Base-by-base conservation (phyloP, 2,329 filamentous ascomycete genomes). In the Leptographium lundbergii region DNA sequence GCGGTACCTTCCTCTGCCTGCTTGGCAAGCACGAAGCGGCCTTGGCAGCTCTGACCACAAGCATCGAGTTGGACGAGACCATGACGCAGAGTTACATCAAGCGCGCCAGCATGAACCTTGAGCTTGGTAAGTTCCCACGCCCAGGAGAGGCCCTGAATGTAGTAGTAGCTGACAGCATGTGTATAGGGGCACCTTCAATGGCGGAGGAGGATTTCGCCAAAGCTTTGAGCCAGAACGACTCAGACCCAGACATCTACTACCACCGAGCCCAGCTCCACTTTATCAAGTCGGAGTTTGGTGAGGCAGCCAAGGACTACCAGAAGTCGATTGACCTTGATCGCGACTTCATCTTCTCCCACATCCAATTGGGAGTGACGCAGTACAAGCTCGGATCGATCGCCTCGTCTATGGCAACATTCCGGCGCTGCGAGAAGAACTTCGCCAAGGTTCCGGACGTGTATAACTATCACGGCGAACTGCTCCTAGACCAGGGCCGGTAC, bases 381-480 rank as follows among this genome's bases (percentile, higher is more conserved):
- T 99, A 99, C 80, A 99, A 99, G 85, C 95, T 97, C 88, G 94
- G 94, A 66, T 96, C 90, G 34, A 88, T 99, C 60, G 94, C 94
- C 9, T 96, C 91, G 10, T 96, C 91, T 54, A 97, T 97, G 91
- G 92, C 94, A 42, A 99, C 94, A 6, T 97, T 99, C 85, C 85
- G 92, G 67, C 83, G 91, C 63, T 96, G 91, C 74, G 91, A 96
- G 73, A 99, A 97, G 86, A 96, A 96, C 76, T 99, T 99, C 70
- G 88, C 91, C 69, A 89, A 92, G 70, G 89, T 95, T 13, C 91
- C 92, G 6, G 94, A 99, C 70, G 94, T 97, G 48, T 99, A 97
- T 81, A 99, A 99, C 81, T 99, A 99, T 82, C 97, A 96, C 69
- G 94, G 94, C 68, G 94, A 99, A 77, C 81, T 99, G 59, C 81